These are phyloP conservation scores for Scutellaria baicalensis DNA, from an alignment of 257 asterid species.

Conservation along the genomic window DNA sequence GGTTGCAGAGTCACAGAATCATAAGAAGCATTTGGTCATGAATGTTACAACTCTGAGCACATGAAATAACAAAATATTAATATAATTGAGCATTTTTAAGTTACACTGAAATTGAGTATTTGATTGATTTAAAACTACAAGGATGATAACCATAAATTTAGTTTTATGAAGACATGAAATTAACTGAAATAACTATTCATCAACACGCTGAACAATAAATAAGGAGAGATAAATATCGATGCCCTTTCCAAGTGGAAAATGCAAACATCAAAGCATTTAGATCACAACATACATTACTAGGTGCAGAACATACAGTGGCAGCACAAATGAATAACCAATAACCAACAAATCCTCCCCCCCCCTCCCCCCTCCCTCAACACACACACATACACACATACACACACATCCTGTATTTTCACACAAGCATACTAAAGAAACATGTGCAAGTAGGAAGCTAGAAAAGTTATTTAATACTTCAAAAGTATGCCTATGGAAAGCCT, in stretches of 20 bases:
- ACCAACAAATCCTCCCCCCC: no score
- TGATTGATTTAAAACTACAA: neutral
- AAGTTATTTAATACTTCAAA: slow-evolving; percentile 2
- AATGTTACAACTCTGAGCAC: neutral
- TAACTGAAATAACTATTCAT: neutral
- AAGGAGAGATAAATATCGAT: neutral
- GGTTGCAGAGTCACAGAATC: neutral
- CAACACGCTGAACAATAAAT: neutral
- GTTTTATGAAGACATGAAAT: neutral
- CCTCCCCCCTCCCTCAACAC: no score
- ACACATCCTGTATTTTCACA: neutral
- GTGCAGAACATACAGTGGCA: neutral
- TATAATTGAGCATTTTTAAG: neutral
- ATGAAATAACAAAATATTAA: neutral
- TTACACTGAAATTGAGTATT: neutral
- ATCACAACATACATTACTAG: neutral
- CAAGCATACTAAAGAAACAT: neutral
- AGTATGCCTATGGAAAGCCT: slow-evolving; percentile 8
- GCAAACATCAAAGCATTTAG: neutral
- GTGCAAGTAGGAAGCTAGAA: neutral
- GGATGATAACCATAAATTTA: neutral
- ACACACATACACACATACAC: neutral
- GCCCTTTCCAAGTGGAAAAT: neutral
- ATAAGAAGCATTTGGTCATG: neutral
- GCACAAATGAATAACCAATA: neutral